Evolutionary conservation across 805 yeast species (phyloP), one percentile per base, ranked within the genome.

Genomic region (Ogataea sp.): DNA sequence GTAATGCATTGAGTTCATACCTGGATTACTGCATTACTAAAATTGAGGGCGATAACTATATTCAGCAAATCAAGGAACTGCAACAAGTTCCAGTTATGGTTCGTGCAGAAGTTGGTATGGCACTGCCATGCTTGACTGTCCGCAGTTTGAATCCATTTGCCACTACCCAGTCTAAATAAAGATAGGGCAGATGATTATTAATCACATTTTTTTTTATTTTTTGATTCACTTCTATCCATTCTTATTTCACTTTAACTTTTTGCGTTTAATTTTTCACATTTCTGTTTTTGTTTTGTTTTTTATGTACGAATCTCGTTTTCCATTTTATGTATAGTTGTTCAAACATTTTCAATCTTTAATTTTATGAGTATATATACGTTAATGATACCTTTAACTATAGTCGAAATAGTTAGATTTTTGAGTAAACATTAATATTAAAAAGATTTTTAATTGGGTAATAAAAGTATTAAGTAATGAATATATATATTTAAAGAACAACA

Each of bases 81-180:
- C 72, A 72, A 37, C 80, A 78, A 50, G 82, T 90, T 36, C 97
- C 97, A 9, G 78, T 90, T 25, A 66, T 90, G 44, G 68, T 93
- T 46, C 71, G 96, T 52, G 87, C 96, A 0, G 97, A 89, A 58
- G 77, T 88, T 38, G 97, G 96, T 37, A 87, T 87, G 89, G 90
- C 96, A 2, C 68, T 90, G 39, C 98, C 98, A 15, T 90, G 97
- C 59, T 71, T 90, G 51, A 86, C 96, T 3, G 96, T 93, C 14
- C 75, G 96, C 51, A 83, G 90, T 7, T 67, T 89, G 54, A 90
- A 90, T 53, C 98, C 98, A 25, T 90, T 89, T 36, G 44, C 49
- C 3, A 26, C 26, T 14, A 14, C 26, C 18, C 20, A 32, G 17
- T 13, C 14, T 14, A 20, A 20, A 7, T 17, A 11, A 31, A 21